Conservation (phyloP, 1,139 yeast species). For the Geotrichum siamense region DNA sequence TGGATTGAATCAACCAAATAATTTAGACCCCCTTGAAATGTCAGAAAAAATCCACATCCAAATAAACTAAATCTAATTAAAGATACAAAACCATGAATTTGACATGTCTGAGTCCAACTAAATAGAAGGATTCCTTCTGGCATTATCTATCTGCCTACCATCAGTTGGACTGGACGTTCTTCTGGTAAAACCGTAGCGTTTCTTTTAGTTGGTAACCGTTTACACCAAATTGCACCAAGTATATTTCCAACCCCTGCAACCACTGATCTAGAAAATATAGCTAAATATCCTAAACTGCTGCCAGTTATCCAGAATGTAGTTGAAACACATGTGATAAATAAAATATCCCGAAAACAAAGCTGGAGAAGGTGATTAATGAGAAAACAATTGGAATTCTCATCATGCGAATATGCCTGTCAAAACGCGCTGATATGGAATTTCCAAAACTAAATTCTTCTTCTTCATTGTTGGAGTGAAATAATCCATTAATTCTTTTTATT, state of each 20-base stretch:
- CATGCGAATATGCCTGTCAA: constrained; percentile 42
- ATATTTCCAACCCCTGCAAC: constrained; percentile 43
- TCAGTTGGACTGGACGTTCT: constrained; percentile 49
- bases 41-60: constrained; percentile 56
- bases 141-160: constrained; percentile 40
- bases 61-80: constrained; percentile 55
- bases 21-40: constrained; percentile 50
- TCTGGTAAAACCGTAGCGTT: constrained; percentile 50
- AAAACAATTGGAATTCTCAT: constrained; percentile 42
- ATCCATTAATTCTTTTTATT: constrained; percentile 50
- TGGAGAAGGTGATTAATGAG: constrained; percentile 39
- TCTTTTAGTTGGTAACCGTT: constrained; percentile 50
- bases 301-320: constrained; percentile 33
- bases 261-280: constrained; percentile 49
- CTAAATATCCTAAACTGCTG: constrained; percentile 49
- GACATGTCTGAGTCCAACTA: constrained; percentile 59
- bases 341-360: constrained; percentile 43
- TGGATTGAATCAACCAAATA: constrained; percentile 60
- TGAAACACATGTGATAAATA: constrained; percentile 39
- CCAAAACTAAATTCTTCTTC: constrained; percentile 37
- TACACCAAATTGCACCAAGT: constrained; percentile 43
- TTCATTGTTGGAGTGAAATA: constrained; percentile 40
- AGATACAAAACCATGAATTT: constrained; percentile 70
- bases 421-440: constrained; percentile 38
- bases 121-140: constrained; percentile 69